Evolutionary conservation across 2,329 filamentous ascomycete genomes (phyloP).

Genomic region (Pezicula neosporulosa): DNA sequence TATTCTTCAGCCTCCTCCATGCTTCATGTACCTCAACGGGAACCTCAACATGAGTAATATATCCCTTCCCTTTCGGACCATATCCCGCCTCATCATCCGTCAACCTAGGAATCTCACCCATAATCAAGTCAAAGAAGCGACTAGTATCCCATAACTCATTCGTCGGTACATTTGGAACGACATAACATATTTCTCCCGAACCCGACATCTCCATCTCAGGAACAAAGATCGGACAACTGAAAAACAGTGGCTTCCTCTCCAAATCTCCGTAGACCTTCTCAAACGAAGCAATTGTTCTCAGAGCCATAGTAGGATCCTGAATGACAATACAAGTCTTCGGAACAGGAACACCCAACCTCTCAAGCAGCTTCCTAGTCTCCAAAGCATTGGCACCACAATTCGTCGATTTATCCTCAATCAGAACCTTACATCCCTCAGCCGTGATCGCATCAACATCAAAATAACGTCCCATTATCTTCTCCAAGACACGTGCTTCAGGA

Average conservation of each 20-base stretch:
- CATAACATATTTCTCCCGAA: slow-evolving; percentile 5
- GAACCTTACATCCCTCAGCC: slow-evolving; percentile 26
- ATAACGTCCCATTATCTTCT: slow-evolving; percentile 30
- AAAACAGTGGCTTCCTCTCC: slow-evolving; percentile 17
- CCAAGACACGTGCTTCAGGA: slow-evolving; percentile 36
- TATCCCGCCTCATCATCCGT: slow-evolving; percentile 39
- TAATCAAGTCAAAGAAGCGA: slow-evolving; percentile 37
- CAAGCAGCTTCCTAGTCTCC: slow-evolving; percentile 32
- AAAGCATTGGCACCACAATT: slow-evolving; percentile 42
- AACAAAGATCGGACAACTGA: slow-evolving; percentile 29
- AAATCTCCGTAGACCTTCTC: slow-evolving; percentile 31
- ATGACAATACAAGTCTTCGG: slow-evolving; percentile 31
- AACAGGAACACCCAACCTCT: slow-evolving; percentile 19
- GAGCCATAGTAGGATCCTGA: slow-evolving; percentile 43
- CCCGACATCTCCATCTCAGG: slow-evolving; percentile 13
- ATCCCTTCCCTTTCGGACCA: slow-evolving; percentile 38
- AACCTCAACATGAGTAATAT: slow-evolving; percentile 41
- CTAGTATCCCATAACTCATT: slow-evolving; percentile 31
- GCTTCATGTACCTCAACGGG: slow-evolving; percentile 32
- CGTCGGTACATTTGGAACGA: slow-evolving; percentile 4
- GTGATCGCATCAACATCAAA: slow-evolving; percentile 24
- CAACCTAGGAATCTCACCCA: slow-evolving; percentile 40
- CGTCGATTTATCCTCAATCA: slow-evolving; percentile 40
- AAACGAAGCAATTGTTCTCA: slow-evolving; percentile 38
- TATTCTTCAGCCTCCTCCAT: slow-evolving; percentile 18